A percentile compares a stretch with the other conserved stretches of the same genome.
Conservation (phyloP, 495 filamentous ascomycete species). For the Hyaloscypha hepaticicola region DNA sequence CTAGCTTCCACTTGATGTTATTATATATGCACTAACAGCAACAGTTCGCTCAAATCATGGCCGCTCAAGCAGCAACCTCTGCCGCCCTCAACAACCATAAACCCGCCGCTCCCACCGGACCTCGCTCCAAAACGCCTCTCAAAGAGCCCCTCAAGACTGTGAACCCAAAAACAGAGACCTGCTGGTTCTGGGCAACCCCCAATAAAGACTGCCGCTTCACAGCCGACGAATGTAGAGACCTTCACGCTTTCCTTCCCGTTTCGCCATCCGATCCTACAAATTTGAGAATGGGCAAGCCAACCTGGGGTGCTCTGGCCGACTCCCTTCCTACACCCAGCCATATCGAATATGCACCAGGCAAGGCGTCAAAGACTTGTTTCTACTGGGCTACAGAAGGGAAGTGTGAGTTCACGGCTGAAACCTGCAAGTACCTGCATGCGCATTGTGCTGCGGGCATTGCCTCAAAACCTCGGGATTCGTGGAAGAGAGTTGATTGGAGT, state of each 20-base stretch:
- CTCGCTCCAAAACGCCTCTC: not conserved
- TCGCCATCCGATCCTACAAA: not conserved
- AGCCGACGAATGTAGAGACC: constrained; percentile 20
- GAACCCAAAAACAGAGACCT: constrained; percentile 19
- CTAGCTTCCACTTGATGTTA: not conserved
- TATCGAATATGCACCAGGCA: not conserved
- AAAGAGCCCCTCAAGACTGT: constrained; percentile 12
- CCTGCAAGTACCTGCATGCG: constrained; percentile 25
- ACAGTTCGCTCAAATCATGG: constrained; percentile 19
- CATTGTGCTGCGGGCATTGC: constrained; percentile 11
- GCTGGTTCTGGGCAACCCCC: constrained; percentile 22
- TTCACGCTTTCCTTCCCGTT: constrained; percentile 9
- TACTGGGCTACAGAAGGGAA: constrained; percentile 20
- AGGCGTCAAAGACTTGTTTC: constrained; percentile 13
- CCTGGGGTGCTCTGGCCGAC: constrained; percentile 13
- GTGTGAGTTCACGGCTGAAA: constrained; percentile 11
- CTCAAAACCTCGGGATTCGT: not conserved
- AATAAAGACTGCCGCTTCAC: constrained; percentile 22
- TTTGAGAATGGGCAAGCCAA: constrained; percentile 17
- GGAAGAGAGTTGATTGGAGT: not conserved
- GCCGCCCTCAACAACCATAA: not conserved
- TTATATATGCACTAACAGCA: not conserved
- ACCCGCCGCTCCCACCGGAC: not conserved
- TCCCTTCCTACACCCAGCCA: not conserved
- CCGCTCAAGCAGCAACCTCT: not conserved